A percentile compares a stretch with the other conserved stretches of the same genome.
Evolutionary conservation across 129 eudicot species (phyloP).

Genomic region (Arctium minus): DNA sequence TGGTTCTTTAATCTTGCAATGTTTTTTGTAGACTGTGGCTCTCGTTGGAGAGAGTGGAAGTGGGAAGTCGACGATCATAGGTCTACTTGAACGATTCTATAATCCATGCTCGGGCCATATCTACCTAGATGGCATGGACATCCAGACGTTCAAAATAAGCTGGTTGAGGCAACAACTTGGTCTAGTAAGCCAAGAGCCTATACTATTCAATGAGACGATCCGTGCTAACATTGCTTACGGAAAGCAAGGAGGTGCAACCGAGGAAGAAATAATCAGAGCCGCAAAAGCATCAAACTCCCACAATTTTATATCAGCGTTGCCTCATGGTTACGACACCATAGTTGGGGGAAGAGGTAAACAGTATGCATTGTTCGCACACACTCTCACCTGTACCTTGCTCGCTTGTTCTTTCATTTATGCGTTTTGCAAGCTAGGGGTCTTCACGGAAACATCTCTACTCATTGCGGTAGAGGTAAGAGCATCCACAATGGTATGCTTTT

Average conservation of each 20-base stretch:
- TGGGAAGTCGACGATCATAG: slow-evolving; percentile 41
- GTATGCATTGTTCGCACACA: neutral
- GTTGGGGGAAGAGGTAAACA: slow-evolving; percentile 39
- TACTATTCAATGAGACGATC: slow-evolving; percentile 41
- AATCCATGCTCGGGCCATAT: slow-evolving; percentile 37
- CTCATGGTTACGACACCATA: slow-evolving; percentile 35
- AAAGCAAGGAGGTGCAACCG: slow-evolving; percentile 34
- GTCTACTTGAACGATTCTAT: slow-evolving; percentile 43
- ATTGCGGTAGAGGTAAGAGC: neutral
- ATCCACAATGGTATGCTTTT: neutral
- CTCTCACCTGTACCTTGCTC: neutral
- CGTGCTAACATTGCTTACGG: slow-evolving; percentile 41
- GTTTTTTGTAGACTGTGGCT: slow-evolving; percentile 33
- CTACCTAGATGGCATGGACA: slow-evolving; percentile 33
- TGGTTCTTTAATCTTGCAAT: neutral
- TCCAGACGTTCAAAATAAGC: slow-evolving; percentile 26
- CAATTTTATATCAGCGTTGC: slow-evolving; percentile 35
- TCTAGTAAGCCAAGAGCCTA: slow-evolving; percentile 46
- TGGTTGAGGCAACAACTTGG: slow-evolving; percentile 46
- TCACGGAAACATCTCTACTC: neutral
- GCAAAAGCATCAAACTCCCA: slow-evolving; percentile 38
- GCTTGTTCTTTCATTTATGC: neutral
- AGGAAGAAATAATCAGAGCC: slow-evolving; percentile 36
- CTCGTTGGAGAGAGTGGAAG: slow-evolving; percentile 49
- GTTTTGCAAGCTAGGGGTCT: neutral